Conservation (phyloP, 1,139 yeast genomes). For the Hansenula sp. region DNA sequence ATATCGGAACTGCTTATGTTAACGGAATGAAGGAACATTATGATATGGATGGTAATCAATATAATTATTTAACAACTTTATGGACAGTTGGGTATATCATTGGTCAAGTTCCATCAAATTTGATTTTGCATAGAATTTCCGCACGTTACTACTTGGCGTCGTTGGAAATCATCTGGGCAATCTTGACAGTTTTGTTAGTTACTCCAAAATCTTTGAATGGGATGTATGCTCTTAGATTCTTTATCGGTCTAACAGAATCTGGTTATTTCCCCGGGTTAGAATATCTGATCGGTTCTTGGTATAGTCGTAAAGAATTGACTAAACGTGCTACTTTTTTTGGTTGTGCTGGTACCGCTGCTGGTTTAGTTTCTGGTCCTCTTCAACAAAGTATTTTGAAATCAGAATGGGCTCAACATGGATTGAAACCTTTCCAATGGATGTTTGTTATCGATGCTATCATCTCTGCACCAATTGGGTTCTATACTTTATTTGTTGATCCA, state of each 20-base stretch:
- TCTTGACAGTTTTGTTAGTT: constrained; percentile 49
- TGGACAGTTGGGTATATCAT: constrained; percentile 60
- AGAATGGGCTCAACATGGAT: constrained; percentile 31
- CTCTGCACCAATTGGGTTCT: constrained; percentile 45
- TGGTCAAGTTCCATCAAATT: constrained; percentile 57
- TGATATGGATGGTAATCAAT: constrained; percentile 48
- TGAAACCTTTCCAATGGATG: constrained; percentile 48
- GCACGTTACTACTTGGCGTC: constrained; percentile 52
- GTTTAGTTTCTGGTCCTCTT: constrained; percentile 42
- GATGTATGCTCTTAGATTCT: constrained; percentile 53
- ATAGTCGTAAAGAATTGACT: constrained; percentile 40
- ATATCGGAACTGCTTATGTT: constrained; percentile 50
- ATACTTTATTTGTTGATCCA: constrained; percentile 39
- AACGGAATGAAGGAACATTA: constrained; percentile 60
- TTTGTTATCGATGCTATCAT: constrained; percentile 52
- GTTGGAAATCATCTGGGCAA: constrained; percentile 55
- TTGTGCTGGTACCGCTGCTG: constrained; percentile 39
- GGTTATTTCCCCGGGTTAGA: constrained; percentile 58
- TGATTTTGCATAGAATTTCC: constrained; percentile 47
- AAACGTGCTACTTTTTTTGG: constrained; percentile 48
- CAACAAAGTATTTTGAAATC: constrained; percentile 37
- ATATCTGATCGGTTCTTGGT: constrained; percentile 41
- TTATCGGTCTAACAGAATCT: constrained; percentile 55
- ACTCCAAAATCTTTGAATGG: constrained; percentile 39
- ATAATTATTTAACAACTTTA: constrained; percentile 45